Evolutionary conservation across 169 alveolate genomes (phyloP), one percentile per base, ranked within the genome.

Genomic region (Cryptosporidium ubiquitum): DNA sequence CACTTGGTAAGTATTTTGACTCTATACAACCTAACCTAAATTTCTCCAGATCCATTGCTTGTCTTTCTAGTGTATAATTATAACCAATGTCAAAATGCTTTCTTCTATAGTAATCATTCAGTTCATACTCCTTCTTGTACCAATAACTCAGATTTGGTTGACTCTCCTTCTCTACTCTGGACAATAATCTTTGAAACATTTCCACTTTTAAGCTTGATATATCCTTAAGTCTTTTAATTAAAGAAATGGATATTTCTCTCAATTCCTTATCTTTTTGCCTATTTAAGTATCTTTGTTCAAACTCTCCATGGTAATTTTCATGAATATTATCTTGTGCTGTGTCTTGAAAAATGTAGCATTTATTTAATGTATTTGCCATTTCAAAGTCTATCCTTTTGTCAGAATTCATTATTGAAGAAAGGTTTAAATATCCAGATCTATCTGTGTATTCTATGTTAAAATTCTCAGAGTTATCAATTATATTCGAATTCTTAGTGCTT

Each of bases 61-160:
- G 89, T 44, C 74, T 58, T 37, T 79, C 79, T 29, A 79, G 40
- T 39, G 89, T 79, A 79, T 79, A 79, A 33, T 64, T 79, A 49
- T 79, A 79, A 2, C 57, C 57, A 10, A 73, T 33, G 23, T 64
- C 75, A 29, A n/a, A 64, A 16, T 79, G 66, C 23, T 79, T 42
- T 10, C 26, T 58, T 29, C 75, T 61, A 79, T 79, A 79, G 29
- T 61, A 79, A 26, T 58, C 47, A 64, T 40, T 79, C n/a, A 79
- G 39, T 18, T 79, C 89, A 33, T 26, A 79, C 44, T 79, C 89
- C 64, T 79, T 79, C 40, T 42, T 64, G 20, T 33, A 20, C 89
- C 89, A 79, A 39, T 61, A 79, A 29, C 52, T 29, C 3, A 51
- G 39, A 29, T 79, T 49, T 47, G 74, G 71, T 23, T 61, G 73